Evolutionary conservation across 2,329 filamentous ascomycete species (phyloP).

Genomic region (Dothiorella sarmentorum): DNA sequence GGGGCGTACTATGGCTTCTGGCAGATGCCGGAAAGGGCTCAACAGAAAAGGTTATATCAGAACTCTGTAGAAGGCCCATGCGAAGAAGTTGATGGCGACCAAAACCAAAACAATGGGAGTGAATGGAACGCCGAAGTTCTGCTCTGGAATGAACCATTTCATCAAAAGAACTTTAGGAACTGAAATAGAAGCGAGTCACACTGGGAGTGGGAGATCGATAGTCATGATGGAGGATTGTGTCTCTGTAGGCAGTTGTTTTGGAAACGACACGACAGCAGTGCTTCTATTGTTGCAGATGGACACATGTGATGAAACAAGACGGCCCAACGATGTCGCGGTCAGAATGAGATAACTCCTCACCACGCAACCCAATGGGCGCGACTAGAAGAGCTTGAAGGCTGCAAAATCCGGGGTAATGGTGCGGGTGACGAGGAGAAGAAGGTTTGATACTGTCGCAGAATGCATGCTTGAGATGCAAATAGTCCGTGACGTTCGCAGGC

Average conservation of each 20-base stretch:
- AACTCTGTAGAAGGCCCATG: slow-evolving; percentile 6
- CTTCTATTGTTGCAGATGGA: not conserved
- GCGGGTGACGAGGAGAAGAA: not conserved
- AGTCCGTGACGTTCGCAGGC: not conserved
- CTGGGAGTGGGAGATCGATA: slow-evolving; percentile 9
- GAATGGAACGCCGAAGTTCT: not conserved
- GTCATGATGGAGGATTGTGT: slow-evolving; percentile 7
- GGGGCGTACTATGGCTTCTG: slow-evolving; percentile 25
- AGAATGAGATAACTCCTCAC: not conserved
- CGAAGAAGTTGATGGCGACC: slow-evolving; percentile 4
- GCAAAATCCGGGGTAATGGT: slow-evolving; percentile 9
- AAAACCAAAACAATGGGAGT: slow-evolving; percentile 4
- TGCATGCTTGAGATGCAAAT: too few relatives aligned
- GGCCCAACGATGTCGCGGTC: slow-evolving; percentile 4
- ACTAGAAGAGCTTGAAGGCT: not conserved
- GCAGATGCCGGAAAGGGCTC: slow-evolving; percentile 40
- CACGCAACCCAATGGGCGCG: too few relatives aligned
- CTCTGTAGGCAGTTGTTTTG: too few relatives aligned
- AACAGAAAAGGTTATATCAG: slow-evolving; percentile 38
- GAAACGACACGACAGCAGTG: not conserved
- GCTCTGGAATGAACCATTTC: slow-evolving; percentile 11
- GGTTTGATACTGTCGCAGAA: too few relatives aligned
- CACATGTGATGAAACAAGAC: slow-evolving; percentile 12
- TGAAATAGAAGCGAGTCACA: slow-evolving; percentile 2
- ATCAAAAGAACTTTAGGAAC: slow-evolving; percentile 12